Evolutionary conservation across 2,329 filamentous ascomycete genomes (phyloP).

Genomic region (Ilyonectria destructans): DNA sequence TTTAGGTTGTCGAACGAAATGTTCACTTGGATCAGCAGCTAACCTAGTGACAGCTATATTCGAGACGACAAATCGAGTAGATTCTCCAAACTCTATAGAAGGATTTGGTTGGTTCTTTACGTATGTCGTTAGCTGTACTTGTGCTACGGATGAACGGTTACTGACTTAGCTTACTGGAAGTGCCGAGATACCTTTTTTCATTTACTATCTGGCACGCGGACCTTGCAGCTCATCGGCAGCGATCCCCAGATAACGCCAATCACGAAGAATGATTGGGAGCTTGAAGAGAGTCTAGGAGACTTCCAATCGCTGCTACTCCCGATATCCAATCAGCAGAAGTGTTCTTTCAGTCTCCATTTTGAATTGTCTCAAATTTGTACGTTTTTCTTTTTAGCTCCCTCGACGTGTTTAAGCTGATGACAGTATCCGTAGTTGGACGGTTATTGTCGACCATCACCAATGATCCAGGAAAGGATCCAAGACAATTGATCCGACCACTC

Average conservation of each 20-base stretch:
- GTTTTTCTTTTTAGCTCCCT: not conserved
- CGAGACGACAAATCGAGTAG: conserved; percentile 6
- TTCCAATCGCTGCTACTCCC: not conserved
- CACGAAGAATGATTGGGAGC: conserved; percentile 35
- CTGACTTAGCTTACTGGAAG: not conserved
- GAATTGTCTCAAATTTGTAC: conserved; percentile 34
- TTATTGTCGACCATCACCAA: not conserved
- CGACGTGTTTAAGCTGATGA: not conserved
- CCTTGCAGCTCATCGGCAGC: conserved; percentile 14
- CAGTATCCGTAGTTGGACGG: not conserved
- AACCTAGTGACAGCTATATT: not conserved
- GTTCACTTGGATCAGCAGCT: not conserved
- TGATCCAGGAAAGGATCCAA: conserved; percentile 9
- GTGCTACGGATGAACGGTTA: not conserved
- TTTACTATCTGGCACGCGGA: conserved; percentile 33
- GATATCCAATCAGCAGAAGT: conserved; percentile 15
- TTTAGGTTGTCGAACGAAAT: fast-evolving
- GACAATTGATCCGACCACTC: conserved; percentile 5
- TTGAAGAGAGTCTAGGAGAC: not conserved
- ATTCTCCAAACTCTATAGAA: conserved; percentile 21
- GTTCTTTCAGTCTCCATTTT: conserved; percentile 22
- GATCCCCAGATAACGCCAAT: not conserved
- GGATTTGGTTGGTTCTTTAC: conserved; percentile 42
- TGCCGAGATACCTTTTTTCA: conserved; percentile 28
- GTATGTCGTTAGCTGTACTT: conserved; percentile 15